Percentiles rank a stretch among this genome's conserved stretches.
Evolutionary conservation across 148 eudicot species (phyloP).

Genomic region (Chenopodium quinoa): DNA sequence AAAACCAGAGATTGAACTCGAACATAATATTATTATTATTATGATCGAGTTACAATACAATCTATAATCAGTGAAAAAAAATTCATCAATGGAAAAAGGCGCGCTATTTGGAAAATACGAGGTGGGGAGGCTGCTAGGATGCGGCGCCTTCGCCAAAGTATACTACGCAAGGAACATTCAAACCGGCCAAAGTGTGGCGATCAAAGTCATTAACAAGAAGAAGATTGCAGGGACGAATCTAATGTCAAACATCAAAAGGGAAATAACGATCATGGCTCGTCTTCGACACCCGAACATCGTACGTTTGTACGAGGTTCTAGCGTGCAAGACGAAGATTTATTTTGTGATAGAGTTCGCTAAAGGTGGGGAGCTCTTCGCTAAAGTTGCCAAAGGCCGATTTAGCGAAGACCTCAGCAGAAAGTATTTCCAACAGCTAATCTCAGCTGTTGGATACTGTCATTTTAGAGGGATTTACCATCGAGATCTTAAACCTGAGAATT

Average conservation of each 20-base stretch:
- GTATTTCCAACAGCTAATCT: conserved; percentile 63
- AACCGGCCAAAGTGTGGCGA: conserved; percentile 65
- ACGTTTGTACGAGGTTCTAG: conserved; percentile 58
- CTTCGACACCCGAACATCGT: conserved; percentile 60
- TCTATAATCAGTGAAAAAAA: too few species aligned
- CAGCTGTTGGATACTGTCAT: conserved; percentile 71
- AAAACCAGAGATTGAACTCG: conserved; percentile 1
- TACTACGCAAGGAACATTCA: conserved; percentile 55
- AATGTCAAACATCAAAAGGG: conserved; percentile 51
- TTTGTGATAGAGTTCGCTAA: conserved; percentile 67
- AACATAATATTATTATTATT: not conserved
- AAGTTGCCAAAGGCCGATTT: conserved; percentile 63
- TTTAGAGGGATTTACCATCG: conserved; percentile 70
- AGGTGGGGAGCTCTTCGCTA: conserved; percentile 74
- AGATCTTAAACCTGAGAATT: conserved; percentile 73
- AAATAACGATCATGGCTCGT: conserved; percentile 60
- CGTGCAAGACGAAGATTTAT: conserved; percentile 59
- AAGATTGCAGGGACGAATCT: conserved; percentile 33
- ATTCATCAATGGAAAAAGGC: conserved; percentile 1
- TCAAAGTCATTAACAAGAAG: conserved; percentile 53
- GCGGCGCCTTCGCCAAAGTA: conserved; percentile 76
- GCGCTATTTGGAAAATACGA: conserved; percentile 60
- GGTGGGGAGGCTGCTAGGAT: conserved; percentile 59
- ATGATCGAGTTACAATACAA: not conserved
- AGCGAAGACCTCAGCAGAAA: conserved; percentile 56